Conservation (phyloP, 345 rosid genomes). For the Abelmoschus esculentus region DNA sequence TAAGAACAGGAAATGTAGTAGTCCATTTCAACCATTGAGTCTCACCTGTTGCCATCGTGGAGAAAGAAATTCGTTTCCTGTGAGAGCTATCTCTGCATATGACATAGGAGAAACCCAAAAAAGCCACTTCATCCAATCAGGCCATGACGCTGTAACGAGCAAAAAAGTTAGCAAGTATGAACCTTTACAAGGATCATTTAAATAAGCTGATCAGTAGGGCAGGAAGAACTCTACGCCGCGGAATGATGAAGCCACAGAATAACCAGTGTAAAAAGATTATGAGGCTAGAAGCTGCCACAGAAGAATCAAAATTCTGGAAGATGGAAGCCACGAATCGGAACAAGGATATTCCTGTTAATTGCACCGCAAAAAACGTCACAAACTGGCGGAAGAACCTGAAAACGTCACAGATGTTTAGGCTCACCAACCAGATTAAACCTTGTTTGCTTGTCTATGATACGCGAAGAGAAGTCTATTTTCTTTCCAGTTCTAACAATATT, state of each 20-base stretch:
- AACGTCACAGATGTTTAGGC: no score
- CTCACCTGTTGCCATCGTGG: conserved; percentile 69
- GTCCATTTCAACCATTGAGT: neutral
- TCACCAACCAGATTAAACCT: no score
- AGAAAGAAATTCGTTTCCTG: conserved; percentile 62
- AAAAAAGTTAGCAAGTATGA: neutral
- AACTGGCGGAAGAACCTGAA: no score
- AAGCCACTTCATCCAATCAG: conserved; percentile 69
- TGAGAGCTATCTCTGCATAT: conserved; percentile 69
- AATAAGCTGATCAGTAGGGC: neutral
- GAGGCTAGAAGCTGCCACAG: conserved; percentile 17
- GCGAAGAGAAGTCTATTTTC: no score
- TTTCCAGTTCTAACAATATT: no score
- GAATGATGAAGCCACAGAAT: conserved; percentile 37
- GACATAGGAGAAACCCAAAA: conserved; percentile 70
- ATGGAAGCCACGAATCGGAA: conserved; percentile 36
- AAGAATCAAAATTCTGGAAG: conserved; percentile 16
- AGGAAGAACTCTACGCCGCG: neutral
- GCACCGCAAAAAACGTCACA: no score
- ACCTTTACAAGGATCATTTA: neutral
- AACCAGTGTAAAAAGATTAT: conserved; percentile 12
- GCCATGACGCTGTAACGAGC: conserved; percentile 53
- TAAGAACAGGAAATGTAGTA: neutral
- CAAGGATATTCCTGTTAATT: conserved; percentile 10
- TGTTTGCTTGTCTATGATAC: no score